Percentiles rank a stretch among this genome's conserved stretches.
Evolutionary conservation across 2,329 filamentous ascomycete genomes (phyloP).

Genomic region (Alternaria sp.): DNA sequence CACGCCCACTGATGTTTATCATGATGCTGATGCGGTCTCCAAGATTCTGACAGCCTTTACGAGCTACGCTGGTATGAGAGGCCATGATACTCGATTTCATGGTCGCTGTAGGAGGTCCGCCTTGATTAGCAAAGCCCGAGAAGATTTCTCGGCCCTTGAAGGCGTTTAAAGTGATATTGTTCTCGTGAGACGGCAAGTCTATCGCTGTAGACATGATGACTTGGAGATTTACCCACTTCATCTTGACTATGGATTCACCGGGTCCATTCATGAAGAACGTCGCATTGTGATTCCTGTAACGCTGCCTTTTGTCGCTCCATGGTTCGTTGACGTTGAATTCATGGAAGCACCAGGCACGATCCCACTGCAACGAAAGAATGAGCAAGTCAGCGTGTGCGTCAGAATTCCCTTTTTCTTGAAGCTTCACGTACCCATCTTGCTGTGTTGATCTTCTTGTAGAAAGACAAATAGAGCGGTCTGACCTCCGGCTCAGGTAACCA

Average conservation of each 20-base stretch:
- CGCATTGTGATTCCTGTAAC: slow-evolving; percentile 12
- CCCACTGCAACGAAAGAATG: background rate
- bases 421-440: slow-evolving; percentile 10
- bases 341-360: slow-evolving; percentile 24
- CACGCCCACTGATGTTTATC: slow-evolving; percentile 20
- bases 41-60: slow-evolving; percentile 13
- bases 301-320: slow-evolving; percentile 13
- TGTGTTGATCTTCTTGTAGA: slow-evolving; percentile 10
- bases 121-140: background rate
- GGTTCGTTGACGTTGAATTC: slow-evolving; percentile 25
- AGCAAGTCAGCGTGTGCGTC: background rate
- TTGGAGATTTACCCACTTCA: slow-evolving; percentile 17
- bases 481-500: background rate
- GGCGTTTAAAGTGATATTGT: background rate
- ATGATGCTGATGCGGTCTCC: slow-evolving; percentile 21
- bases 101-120: background rate
- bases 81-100: slow-evolving; percentile 20
- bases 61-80: slow-evolving; percentile 8
- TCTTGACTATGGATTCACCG: slow-evolving; percentile 11
- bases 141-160: background rate
- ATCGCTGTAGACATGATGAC: slow-evolving; percentile 5
- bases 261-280: slow-evolving; percentile 23
- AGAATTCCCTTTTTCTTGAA: background rate
- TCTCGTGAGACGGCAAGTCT: background rate
- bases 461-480: background rate